A percentile compares a stretch with the other conserved stretches of the same genome.
These are phyloP conservation scores for Phoenix dactylifera DNA, from an alignment of 176 grass and related monocot genomes.

Conservation along the genomic window DNA sequence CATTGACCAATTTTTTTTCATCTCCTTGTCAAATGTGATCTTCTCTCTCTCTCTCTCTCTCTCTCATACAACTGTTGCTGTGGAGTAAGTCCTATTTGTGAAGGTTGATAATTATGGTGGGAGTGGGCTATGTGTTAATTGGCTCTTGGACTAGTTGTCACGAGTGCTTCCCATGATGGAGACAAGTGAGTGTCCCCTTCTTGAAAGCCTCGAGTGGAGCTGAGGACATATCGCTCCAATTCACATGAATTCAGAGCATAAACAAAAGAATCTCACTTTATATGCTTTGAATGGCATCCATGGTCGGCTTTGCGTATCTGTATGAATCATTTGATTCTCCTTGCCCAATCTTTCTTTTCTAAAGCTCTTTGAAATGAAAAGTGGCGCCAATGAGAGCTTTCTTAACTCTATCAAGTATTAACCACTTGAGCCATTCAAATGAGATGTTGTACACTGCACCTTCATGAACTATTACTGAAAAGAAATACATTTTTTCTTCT, in stretches of 20 bases:
- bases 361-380: background rate
- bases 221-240: constrained; percentile 1
- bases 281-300: background rate
- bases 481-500: too few species aligned
- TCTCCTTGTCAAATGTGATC: background rate
- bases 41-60: background rate
- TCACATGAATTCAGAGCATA: constrained; percentile 1
- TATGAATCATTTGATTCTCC: constrained; percentile 1
- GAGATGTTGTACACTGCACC: too few species aligned
- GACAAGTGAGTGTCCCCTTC: background rate
- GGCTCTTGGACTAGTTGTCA: background rate
- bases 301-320: background rate
- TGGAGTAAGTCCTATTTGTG: background rate
- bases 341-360: background rate
- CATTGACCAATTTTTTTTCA: too few species aligned
- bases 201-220: background rate
- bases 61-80: background rate
- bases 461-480: too few species aligned
- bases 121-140: background rate
- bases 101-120: background rate
- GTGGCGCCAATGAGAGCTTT: background rate
- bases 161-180: constrained; percentile 2
- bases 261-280: too few species aligned
- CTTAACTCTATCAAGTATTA: too few species aligned
- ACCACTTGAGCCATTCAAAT: too few species aligned